Evolutionary conservation across 108 stramenopile genomes (phyloP), one percentile per base, ranked within the genome.

Genomic region (Conticribra weissflogii): DNA sequence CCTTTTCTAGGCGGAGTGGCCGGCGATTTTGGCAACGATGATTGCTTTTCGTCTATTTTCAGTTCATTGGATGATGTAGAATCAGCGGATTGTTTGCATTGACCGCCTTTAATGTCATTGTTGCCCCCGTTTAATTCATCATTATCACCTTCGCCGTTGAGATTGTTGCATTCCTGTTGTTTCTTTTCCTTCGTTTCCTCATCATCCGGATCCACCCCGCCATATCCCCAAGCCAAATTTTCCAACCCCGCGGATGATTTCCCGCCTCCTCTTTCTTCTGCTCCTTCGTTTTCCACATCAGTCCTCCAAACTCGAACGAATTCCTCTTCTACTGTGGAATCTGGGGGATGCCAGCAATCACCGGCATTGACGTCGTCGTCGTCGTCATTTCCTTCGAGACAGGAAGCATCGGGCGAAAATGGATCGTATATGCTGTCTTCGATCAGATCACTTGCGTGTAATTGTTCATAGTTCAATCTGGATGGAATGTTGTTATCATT

Each of bases 341-440:
- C 65, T 12, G 90, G 90, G 47, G 87, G 87, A 23, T 81, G 59
- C 59, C 68, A 78, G 48, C 90, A 87, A 44, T 86, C 83, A 9
- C 71, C 77, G 52, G 27, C 31, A 53, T 29, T 44, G 19, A 23
- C 50, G 32, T 60, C 53, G 27, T 65, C 31, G 16, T 65, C 23
- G 31, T 44, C 63, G 36, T 54, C 48, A 30, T 59, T 59, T 3
- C 52, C 57, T 18, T 68, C 57, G 0, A 63, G 14, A 68, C 90
- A 88, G 5, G 84, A 84, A n/a, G 86, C 70, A 82, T 91, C 87
- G 0, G 61, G 24, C n/a, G 69, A 36, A 31, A 88, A 59, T 19
- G 87, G 83, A 85, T 88, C 85, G 53, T 73, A 88, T 22, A 91
- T 61, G 25, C 83, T 78, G 61, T 91, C 86, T 62, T 90, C 89